Base-by-base conservation (phyloP, 352 stramenopile genomes). In the Phytophthora chlamydospora region DNA sequence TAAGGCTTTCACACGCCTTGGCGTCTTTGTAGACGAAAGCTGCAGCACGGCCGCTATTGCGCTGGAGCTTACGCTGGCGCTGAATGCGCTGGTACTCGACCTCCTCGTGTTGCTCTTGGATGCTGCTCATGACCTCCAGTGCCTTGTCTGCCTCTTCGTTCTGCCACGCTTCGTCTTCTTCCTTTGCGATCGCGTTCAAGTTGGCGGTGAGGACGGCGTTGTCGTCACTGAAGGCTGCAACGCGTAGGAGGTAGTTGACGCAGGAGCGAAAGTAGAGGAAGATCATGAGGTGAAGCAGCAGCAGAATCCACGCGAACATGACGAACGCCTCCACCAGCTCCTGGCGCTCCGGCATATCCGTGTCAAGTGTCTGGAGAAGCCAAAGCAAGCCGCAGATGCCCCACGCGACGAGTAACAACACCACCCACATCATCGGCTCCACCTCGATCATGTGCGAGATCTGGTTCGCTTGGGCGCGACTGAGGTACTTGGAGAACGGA, bases 401-500 rank as follows among this genome's bases (percentile, higher is more conserved):
- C 74, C 76, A 88, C 0, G 71, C 74, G 17, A 83, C 59, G 14
- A 50, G 33, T 2, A 88, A 53, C 7, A 88, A 63, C 5, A 88
- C 33, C n/a, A 86, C 39, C 78, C 76, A 91, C 60, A 79, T 87
- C 5, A 55, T 73, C 16, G 86, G 71, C 46, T 89, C 57, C 0
- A 91, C 80, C n/a, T 91, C 80, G 35, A 91, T 88, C 69, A 91
- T 81, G 54, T 90, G 74, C 1, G 68, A 85, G 60, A 91, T 89
- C 58, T 91, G 78, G 70, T 84, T 90, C 48, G 87, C 80, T 57
- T 90, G 83, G 13, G 79, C 78, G 39, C 84, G 76, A 27, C 71
- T 73, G 6, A 91, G 42, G 62, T 91, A 91, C 65, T 91, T 91
- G 56, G 74, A 68, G 55, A 88, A 91, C 16, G 83, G 78, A 42